Conservation (phyloP, 2,329 filamentous ascomycete genomes). For the Sclerotinia subarctica region DNA sequence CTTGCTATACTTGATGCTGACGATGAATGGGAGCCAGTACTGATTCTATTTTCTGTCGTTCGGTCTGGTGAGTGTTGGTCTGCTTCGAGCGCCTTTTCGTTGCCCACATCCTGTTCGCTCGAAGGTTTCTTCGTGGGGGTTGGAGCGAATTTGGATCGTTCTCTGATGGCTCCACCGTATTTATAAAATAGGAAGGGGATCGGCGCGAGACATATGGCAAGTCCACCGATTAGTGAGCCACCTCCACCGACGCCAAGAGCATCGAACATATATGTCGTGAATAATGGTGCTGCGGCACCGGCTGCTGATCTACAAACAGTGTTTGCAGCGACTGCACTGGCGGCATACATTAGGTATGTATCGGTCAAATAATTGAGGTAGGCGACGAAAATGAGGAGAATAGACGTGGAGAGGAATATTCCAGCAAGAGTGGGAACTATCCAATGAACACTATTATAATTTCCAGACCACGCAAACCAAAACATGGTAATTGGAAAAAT, state of each 20-base stretch:
- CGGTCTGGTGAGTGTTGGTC: not conserved
- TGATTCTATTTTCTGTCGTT: not conserved
- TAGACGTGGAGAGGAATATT: slow-evolving; percentile 42
- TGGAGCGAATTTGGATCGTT: slow-evolving; percentile 36
- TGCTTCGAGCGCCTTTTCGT: not conserved
- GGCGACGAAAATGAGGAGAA: slow-evolving; percentile 49
- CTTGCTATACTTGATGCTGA: slow-evolving; percentile 46
- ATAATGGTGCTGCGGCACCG: slow-evolving; percentile 61
- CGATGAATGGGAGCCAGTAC: slow-evolving; percentile 7
- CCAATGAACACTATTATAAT: slow-evolving; percentile 48
- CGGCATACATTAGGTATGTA: slow-evolving; percentile 43
- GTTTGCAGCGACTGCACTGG: slow-evolving; percentile 58
- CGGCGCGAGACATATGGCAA: slow-evolving; percentile 43
- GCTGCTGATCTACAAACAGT: slow-evolving; percentile 59
- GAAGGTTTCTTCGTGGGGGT: slow-evolving; percentile 19
- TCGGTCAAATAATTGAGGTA: slow-evolving; percentile 55
- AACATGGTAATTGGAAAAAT: slow-evolving; percentile 52
- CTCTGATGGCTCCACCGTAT: slow-evolving; percentile 34
- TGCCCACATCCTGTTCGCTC: not conserved
- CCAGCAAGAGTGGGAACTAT: slow-evolving; percentile 47
- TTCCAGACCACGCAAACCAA: slow-evolving; percentile 50
- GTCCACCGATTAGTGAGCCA: slow-evolving; percentile 47
- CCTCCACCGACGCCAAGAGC: slow-evolving; percentile 51
- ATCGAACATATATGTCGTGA: slow-evolving; percentile 48
- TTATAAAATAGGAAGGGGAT: slow-evolving; percentile 37